Evolutionary conservation across 2,329 filamentous ascomycete species (phyloP), one percentile per base, ranked within the genome.

Genomic region (Beauveria medogensis): DNA sequence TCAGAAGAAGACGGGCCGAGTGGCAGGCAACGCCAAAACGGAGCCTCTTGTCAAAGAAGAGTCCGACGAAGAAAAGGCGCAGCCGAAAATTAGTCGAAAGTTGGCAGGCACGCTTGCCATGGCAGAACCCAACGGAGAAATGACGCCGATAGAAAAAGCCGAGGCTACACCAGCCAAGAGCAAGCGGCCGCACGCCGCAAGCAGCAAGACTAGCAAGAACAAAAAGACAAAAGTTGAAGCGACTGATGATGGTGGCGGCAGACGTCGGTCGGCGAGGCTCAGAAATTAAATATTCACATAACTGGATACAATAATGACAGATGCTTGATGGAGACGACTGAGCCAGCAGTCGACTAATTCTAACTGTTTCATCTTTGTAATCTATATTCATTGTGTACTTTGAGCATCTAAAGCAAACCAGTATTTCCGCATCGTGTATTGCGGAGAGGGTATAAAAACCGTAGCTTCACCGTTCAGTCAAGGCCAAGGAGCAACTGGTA

Each of bases 1-100:
- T 30, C 94, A 97, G 77, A 96, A 92, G 78, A 96, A 96, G 78
- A 82, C 73, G 0, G 81, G 80, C 0, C 70, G 70, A 3, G 71
- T 78, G 5, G 71, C 70, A 4, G 64, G 73, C 0, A 74, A 74
- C 1, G 73, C 77, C 34, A 81, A 82, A 64, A 74, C 78, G 51
- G 75, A 79, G 62, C 68, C 71, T 0, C 28, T 55, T 16, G 53
- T 73, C 3, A 71, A 74, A 46, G 70, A 71, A 5, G 70, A 69
- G 14, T 64, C 70, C 18, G 62, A 64, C 2, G 65, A 67, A 4
- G 68, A 69, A 28, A 64, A 69, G 37, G 60, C 64, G n/a, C 60
- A 61, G 37, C 59, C 60, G 37, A 68, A 64, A 67, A 30, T 72
- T 69, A 64, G 63, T 59, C 53, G 64, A 61, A 62, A 60, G 46